Base-by-base conservation (phyloP, 208 protist species). In the Herpetomonas tarakana region DNA sequence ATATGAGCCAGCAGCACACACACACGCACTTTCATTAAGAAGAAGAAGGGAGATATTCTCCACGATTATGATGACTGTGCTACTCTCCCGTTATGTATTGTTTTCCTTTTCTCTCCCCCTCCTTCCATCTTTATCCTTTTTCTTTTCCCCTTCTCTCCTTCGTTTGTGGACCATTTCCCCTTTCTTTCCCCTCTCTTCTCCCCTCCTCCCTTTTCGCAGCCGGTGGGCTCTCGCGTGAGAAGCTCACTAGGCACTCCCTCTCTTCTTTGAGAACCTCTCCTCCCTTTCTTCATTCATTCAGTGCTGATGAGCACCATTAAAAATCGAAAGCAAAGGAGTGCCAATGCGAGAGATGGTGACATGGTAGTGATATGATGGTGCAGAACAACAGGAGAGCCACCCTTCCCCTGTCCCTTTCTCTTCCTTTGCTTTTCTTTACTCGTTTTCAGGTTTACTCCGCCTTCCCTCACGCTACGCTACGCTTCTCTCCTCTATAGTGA, bases 221-320 rank as follows among this genome's bases (percentile, higher is more conserved):
- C n/a, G n/a, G n/a, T n/a, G n/a, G n/a, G n/a, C n/a, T n/a, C n/a
- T n/a, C n/a, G n/a, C 35, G 6, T 41, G 14, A 41, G 35, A 14
- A 41, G 35, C 9, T 14, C 35, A 41, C 35, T 41, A 14, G 27
- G 45, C 53, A 50, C 30, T 51, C 30, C 11, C 14, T 68, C 52
- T 45, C 49, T 27, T 52, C 19, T 27, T 56, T 49, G 44, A 55
- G 18, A 0, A 19, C 51, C 14, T 58, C 54, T 54, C 47, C n/a
- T 50, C 24, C 26, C 39, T 55, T 3, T 56, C 59, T 53, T 30
- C 53, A 25, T 67, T 54, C 21, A 46, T 4, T 31, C 38, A 6
- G 7, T 57, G 35, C 46, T 31, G 1, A 3, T 27, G 18, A 38
- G 19, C 14, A n/a, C 24, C 18, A n/a, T 16, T n/a, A 46, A 46